Conservation (phyloP, 805 yeast species). For the fission yeast (Schizosaccharomyces pombe) region ASM294v3 CU329670.1:1713001-1713500, state of each 20-base stretch:
- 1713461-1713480: constrained; percentile 55
- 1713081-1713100: neutral
- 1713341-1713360: constrained; percentile 62
- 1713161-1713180: constrained; percentile 29
- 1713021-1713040: constrained; percentile 49
- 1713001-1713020: constrained; percentile 16
- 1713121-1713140: constrained; percentile 11
- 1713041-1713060: constrained; percentile 61
- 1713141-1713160: no score
- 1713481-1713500: constrained; percentile 54
- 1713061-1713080: constrained; percentile 22
- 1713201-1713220: constrained; percentile 73
- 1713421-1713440: constrained; percentile 50
- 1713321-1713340: constrained; percentile 59
- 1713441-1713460: constrained; percentile 64
- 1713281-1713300: constrained; percentile 46
- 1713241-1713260: constrained; percentile 78
- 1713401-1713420: constrained; percentile 59
- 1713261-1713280: constrained; percentile 81
- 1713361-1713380: constrained; percentile 57
- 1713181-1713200: constrained; percentile 81
- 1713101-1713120: neutral
- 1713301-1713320: constrained; percentile 52
- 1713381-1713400: constrained; percentile 60
- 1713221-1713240: constrained; percentile 54